A percentile compares a stretch with the other conserved stretches of the same genome.
Evolutionary conservation across 768 basidiomycete species (phyloP).

Genomic region (Sistotremastrum suecicum): DNA sequence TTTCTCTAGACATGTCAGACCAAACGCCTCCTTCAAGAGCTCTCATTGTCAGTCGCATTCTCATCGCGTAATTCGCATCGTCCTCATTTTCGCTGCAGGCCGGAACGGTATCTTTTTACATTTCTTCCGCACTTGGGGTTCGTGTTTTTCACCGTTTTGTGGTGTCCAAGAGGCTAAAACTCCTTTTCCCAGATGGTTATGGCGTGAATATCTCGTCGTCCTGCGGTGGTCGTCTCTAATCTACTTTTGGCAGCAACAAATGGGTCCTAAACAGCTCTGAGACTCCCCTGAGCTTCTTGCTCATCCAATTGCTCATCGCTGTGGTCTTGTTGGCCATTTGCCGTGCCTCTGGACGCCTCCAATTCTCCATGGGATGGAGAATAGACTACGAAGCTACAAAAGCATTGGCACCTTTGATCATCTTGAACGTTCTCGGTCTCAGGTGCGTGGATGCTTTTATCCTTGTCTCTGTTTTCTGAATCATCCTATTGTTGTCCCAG

Average conservation of each 20-base stretch:
- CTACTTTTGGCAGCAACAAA: constrained; percentile 54
- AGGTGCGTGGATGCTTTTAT: constrained; percentile 32
- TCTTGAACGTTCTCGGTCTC: constrained; percentile 68
- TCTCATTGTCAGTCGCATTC: constrained; percentile 26
- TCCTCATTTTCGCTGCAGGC: constrained; percentile 28
- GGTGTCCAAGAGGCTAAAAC: not conserved
- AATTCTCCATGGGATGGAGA: constrained; percentile 21
- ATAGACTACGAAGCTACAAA: constrained; percentile 45
- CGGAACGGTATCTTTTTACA: constrained; percentile 72
- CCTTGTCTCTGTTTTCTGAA: constrained; percentile 4
- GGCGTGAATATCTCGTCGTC: constrained; percentile 38
- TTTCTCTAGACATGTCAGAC: not conserved
- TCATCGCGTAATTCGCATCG: constrained; percentile 12
- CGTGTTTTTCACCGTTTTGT: constrained; percentile 18
- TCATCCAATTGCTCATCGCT: constrained; percentile 68
- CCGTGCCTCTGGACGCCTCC: constrained; percentile 48
- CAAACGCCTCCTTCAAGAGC: constrained; percentile 25
- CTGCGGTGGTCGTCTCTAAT: constrained; percentile 9
- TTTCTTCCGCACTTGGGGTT: constrained; percentile 79
- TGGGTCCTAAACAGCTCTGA: constrained; percentile 71
- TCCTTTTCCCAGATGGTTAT: constrained; percentile 60
- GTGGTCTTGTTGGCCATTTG: constrained; percentile 58
- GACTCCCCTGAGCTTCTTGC: constrained; percentile 78
- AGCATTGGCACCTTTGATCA: constrained; percentile 62
- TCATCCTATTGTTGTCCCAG: constrained; percentile 21